A percentile compares a stretch with the other conserved stretches of the same genome.
phyloP scores from a whole-genome alignment of 129 eudicot species.

The Arctium lappa region DNA sequence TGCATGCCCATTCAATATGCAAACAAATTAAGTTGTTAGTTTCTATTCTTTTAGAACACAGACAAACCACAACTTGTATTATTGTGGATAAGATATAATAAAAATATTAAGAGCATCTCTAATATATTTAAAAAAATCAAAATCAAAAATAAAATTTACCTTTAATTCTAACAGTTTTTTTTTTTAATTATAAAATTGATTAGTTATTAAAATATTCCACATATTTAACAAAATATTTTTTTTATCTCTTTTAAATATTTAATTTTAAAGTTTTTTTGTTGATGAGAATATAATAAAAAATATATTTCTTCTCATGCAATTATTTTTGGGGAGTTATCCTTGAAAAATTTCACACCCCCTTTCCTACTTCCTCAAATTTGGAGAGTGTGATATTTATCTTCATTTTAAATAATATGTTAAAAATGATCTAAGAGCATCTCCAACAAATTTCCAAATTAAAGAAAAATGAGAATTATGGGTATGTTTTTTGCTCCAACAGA shows the following conservation, averaged over 20 bases:
- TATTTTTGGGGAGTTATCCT: not conserved
- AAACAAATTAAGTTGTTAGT: not conserved
- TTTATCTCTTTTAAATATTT: not conserved
- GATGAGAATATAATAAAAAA: not conserved
- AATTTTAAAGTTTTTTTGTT: not conserved
- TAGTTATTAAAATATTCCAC: not conserved
- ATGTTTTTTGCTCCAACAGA: too few relatives aligned
- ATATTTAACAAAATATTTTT: not conserved
- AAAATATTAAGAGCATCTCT: too few relatives aligned
- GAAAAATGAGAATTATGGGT: too few relatives aligned
- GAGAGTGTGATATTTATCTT: too few relatives aligned
- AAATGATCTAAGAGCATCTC: too few relatives aligned
- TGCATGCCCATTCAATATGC: constrained; percentile 22
- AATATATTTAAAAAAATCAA: too few relatives aligned
- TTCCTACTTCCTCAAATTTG: too few relatives aligned
- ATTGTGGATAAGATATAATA: not conserved
- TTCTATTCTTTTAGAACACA: not conserved
- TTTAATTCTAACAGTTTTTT: not conserved
- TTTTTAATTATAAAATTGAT: not conserved
- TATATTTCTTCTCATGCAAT: not conserved
- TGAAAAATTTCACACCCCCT: not conserved
- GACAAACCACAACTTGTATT: not conserved
- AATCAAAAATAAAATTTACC: not conserved
- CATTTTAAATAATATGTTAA: too few relatives aligned
- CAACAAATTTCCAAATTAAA: too few relatives aligned